These are phyloP conservation scores for Suillus ampliporus DNA, from an alignment of 768 basidiomycete species.

Conservation along the genomic window DNA sequence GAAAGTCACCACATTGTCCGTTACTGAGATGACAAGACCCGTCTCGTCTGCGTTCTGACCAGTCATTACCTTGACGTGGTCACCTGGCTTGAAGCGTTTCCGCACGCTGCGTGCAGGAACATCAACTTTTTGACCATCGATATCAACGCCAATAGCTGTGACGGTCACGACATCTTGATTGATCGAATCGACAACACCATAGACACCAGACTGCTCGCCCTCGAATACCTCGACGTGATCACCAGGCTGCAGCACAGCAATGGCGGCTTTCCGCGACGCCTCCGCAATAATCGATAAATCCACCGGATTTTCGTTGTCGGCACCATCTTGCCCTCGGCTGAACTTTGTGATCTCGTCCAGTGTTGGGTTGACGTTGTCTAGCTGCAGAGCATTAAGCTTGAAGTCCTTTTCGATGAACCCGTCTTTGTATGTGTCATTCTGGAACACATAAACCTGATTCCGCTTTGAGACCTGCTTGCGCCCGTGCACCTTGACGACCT, in stretches of 20 bases:
- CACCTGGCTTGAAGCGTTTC: constrained; percentile 95
- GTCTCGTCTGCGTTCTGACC: constrained; percentile 96
- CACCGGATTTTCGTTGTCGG: constrained; percentile 68
- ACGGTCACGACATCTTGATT: constrained; percentile 86
- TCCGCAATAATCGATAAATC: constrained; percentile 93
- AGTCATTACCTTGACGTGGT: constrained; percentile 98
- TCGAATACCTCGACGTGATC: constrained; percentile 98
- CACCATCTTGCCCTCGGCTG: constrained; percentile 74
- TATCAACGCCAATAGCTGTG: constrained; percentile 77
- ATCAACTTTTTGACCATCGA: constrained; percentile 87
- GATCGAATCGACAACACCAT: constrained; percentile 92
- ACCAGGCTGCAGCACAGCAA: constrained; percentile 93
- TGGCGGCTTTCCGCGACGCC: constrained; percentile 89
- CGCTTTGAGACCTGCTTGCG: constrained; percentile 77
- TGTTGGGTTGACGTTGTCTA: constrained; percentile 93
- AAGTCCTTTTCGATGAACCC: constrained; percentile 98
- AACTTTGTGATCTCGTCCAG: constrained; percentile 97
- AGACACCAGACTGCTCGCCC: constrained; percentile 92
- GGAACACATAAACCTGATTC: constrained; percentile 81
- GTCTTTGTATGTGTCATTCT: constrained; percentile 91
- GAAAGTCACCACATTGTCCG: constrained; percentile 92
- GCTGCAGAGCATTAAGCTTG: constrained; percentile 73
- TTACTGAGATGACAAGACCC: constrained; percentile 91
- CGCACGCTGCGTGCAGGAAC: constrained; percentile 87
- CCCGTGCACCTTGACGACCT: constrained; percentile 86